Conservation (phyloP, 2,329 filamentous ascomycete species). For the Epichloe coenophiala region DNA sequence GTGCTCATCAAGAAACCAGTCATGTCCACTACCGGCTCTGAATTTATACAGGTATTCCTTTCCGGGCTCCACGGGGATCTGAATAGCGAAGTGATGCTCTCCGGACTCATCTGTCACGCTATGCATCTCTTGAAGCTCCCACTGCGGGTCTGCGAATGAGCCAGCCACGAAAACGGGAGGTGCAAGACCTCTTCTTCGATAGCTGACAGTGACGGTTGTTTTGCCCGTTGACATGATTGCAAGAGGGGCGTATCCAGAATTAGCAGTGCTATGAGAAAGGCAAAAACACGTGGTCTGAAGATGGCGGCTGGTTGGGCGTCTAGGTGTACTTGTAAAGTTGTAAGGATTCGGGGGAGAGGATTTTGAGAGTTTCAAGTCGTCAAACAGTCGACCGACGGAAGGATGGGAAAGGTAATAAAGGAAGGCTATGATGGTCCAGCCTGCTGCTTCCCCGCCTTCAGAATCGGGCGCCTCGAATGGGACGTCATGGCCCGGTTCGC, state of each 20-base stretch:
- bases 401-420: not conserved
- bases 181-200: slow-evolving; percentile 41
- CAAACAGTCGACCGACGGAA: no score
- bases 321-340: no score
- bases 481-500: not conserved
- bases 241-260: not conserved
- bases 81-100: slow-evolving; percentile 44
- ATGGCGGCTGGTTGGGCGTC: no score
- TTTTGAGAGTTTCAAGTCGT: no score
- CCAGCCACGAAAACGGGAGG: slow-evolving; percentile 61
- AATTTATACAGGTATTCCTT: slow-evolving; percentile 65
- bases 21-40: slow-evolving; percentile 50
- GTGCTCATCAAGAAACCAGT: slow-evolving; percentile 56
- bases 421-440: not conserved
- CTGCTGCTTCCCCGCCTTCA: not conserved
- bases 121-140: slow-evolving; percentile 55
- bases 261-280: not conserved
- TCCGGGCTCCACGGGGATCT: slow-evolving; percentile 39
- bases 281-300: no score
- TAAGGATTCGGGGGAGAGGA: no score
- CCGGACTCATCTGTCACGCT: slow-evolving; percentile 33
- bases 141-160: slow-evolving; percentile 52
- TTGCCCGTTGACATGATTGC: slow-evolving; percentile 10
- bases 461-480: not conserved
- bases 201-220: slow-evolving; percentile 44